These are phyloP conservation scores for Candida takata DNA, from an alignment of 805 yeast species.

Conservation along the genomic window DNA sequence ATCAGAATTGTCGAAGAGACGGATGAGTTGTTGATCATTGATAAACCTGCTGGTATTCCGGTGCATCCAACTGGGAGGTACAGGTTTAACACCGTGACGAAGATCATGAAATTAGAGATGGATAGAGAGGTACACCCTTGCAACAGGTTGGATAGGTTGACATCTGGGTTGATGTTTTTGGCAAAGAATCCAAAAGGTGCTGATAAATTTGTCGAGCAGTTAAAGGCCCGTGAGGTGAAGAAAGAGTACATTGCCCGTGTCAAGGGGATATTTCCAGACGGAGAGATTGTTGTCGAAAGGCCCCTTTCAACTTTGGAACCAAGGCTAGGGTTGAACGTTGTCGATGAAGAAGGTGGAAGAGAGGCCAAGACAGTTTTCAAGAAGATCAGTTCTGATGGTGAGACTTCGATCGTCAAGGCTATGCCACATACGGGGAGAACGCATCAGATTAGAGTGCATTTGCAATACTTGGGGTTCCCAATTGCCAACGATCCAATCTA, in stretches of 20 bases:
- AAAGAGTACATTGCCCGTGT: slow-evolving; percentile 80
- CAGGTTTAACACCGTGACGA: slow-evolving; percentile 69
- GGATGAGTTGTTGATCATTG: slow-evolving; percentile 72
- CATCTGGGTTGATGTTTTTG: slow-evolving; percentile 86
- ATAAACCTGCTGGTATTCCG: slow-evolving; percentile 92
- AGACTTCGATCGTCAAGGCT: slow-evolving; percentile 69
- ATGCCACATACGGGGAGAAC: slow-evolving; percentile 89
- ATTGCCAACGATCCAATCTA: slow-evolving; percentile 91
- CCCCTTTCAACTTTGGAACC: slow-evolving; percentile 72
- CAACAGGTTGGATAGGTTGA: slow-evolving; percentile 81
- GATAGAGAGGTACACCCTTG: slow-evolving; percentile 66
- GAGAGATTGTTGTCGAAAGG: slow-evolving; percentile 48
- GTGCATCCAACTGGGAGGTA: slow-evolving; percentile 93
- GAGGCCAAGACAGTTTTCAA: slow-evolving; percentile 66
- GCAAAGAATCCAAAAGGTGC: slow-evolving; percentile 43
- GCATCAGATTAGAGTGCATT: slow-evolving; percentile 90
- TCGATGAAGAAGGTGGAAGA: slow-evolving; percentile 37
- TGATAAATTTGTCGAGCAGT: slow-evolving; percentile 55
- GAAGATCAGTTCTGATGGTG: slow-evolving; percentile 19
- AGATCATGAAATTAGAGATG: slow-evolving; percentile 64
- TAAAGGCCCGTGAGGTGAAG: slow-evolving; percentile 48
- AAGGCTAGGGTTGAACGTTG: slow-evolving; percentile 52
- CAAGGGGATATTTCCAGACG: slow-evolving; percentile 75
- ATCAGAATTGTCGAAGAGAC: slow-evolving; percentile 42
- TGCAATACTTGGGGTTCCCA: slow-evolving; percentile 84